Base-by-base conservation (phyloP, 371 early-diverging fungal species). In the Batrachochytrium dendrobatidis region DNA sequence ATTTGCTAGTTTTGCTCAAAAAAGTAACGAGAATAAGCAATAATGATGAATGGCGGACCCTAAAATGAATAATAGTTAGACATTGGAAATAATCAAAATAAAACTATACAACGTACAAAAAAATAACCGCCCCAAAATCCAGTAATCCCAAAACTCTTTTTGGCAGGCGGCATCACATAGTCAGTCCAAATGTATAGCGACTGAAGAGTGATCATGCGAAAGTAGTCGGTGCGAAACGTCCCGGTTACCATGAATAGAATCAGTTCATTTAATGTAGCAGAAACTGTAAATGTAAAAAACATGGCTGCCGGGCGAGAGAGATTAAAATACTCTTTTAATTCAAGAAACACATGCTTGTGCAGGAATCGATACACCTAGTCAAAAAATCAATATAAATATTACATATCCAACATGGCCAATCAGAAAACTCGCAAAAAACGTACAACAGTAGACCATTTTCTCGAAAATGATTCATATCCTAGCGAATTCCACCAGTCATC, bases 61-160 rank as follows among this genome's bases (percentile, higher is more conserved):
- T 39, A n/a, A n/a, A n/a, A n/a, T n/a, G n/a, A n/a, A n/a, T n/a
- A n/a, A n/a, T n/a, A n/a, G n/a, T n/a, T n/a, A n/a, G n/a, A n/a
- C n/a, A n/a, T n/a, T n/a, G n/a, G n/a, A n/a, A n/a, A n/a, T n/a
- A n/a, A n/a, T n/a, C n/a, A n/a, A n/a, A n/a, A n/a, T n/a, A n/a
- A n/a, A n/a, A n/a, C n/a, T n/a, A n/a, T n/a, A n/a, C n/a, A 28
- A 51, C 51, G 2, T 22, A 51, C 51, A 10, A 51, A 5, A 24
- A 51, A 51, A 32, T 51, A 51, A 32, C 51, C 51, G n/a, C 28
- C 51, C 4, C 4, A 51, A 32, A 51, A 51, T 18, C 51, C n/a
- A 5, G n/a, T 8, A 6, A 51, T 24, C 30, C 51, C 51, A 22
- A 30, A 51, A n/a, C 28, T 28, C 3, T 3, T n/a, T 10, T 32